A percentile compares a stretch with the other conserved stretches of the same genome.
phyloP scores from a whole-genome alignment of 768 basidiomycete species.

The Pleurotus platypus region DNA sequence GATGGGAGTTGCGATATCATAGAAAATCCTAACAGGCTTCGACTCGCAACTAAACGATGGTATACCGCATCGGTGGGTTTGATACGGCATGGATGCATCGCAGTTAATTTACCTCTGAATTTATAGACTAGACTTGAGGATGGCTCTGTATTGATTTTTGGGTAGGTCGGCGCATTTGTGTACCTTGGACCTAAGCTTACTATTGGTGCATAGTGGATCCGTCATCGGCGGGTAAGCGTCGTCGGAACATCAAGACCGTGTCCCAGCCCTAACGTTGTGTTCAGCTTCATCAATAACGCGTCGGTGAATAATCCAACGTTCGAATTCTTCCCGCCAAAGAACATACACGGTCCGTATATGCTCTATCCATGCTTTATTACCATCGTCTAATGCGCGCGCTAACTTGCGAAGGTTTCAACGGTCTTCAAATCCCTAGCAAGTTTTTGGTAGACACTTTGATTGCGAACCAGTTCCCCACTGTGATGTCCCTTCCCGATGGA shows the following conservation, averaged over 20 bases:
- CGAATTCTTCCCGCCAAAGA: slow-evolving; percentile 38
- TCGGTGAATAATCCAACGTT: slow-evolving; percentile 59
- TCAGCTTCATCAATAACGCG: slow-evolving; percentile 61
- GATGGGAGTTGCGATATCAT: slow-evolving; percentile 29
- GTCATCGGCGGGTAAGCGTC: slow-evolving; percentile 9
- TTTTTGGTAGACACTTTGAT: slow-evolving; percentile 13
- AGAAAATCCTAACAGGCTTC: slow-evolving; percentile 29
- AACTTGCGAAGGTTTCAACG: slow-evolving; percentile 18
- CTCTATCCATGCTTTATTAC: neutral
- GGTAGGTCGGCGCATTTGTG: neutral
- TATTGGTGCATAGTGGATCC: neutral
- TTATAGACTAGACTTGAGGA: slow-evolving; percentile 16
- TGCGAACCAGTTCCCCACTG: slow-evolving; percentile 18
- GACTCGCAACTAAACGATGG: slow-evolving; percentile 34
- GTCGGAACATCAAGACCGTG: too few relatives aligned
- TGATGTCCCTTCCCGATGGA: slow-evolving; percentile 35
- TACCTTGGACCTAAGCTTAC: neutral
- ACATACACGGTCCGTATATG: slow-evolving; percentile 23
- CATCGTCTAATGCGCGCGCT: too few relatives aligned
- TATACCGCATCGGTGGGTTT: slow-evolving; percentile 32
- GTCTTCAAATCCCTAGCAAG: slow-evolving; percentile 13
- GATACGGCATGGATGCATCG: neutral
- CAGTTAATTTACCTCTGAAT: neutral
- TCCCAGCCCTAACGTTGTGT: neutral
- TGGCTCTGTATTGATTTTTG: slow-evolving; percentile 18